phyloP scores from a whole-genome alignment of 2,329 filamentous ascomycete species.

The Penicillium griseofulvum region DNA sequence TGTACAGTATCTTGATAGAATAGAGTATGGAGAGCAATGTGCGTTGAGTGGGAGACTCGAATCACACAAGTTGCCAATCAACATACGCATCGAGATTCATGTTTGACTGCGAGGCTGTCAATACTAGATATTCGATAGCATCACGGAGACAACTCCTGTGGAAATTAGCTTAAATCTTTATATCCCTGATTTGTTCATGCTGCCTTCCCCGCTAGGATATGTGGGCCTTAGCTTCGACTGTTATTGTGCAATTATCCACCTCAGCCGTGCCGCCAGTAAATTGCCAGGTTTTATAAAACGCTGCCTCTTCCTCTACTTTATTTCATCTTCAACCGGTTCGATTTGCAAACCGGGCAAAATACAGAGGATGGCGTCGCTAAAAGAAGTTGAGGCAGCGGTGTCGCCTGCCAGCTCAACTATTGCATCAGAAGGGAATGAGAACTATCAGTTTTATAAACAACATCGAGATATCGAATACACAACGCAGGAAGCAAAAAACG shows the following conservation, averaged over 20 bases:
- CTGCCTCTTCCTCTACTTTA: not conserved
- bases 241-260: constrained; percentile 5
- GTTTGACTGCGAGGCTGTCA: not conserved
- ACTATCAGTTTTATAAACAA: constrained; percentile 38
- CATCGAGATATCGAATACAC: constrained; percentile 22
- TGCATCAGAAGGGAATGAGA: constrained; percentile 34
- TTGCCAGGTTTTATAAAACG: not conserved
- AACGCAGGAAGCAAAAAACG: constrained; percentile 26
- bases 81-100: too few species aligned
- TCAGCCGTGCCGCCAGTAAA: not conserved
- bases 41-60: not conserved
- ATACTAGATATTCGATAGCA: not conserved
- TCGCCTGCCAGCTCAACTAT: constrained; percentile 9
- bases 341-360: not conserved
- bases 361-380: not conserved
- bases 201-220: not conserved
- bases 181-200: not conserved
- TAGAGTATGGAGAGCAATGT: not conserved
- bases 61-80: not conserved
- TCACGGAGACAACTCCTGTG: not conserved
- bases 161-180: not conserved
- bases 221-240: not conserved
- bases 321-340: not conserved
- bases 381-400: constrained; percentile 11
- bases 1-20: not conserved